These are phyloP conservation scores for Chondrostereum purpureum DNA, from an alignment of 1,284 basidiomycete species.

Conservation along the genomic window DNA sequence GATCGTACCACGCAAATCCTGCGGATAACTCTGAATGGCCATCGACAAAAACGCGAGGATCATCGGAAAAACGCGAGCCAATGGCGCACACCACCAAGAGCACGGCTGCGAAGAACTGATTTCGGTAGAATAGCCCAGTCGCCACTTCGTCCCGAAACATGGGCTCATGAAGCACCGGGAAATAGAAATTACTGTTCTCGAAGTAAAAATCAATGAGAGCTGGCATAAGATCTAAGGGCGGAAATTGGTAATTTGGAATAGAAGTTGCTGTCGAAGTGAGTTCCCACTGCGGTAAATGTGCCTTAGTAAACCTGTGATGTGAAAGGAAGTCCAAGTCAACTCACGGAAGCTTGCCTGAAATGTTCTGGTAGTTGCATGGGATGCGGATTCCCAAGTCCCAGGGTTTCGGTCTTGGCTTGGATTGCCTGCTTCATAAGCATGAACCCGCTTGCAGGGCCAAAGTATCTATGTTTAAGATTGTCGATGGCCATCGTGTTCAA, in stretches of 20 bases:
- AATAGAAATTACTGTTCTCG: neutral
- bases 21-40: neutral
- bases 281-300: neutral
- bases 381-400: too few species aligned
- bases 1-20: neutral
- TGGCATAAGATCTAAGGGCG: neutral
- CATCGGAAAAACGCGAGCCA: neutral
- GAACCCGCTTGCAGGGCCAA: too few species aligned
- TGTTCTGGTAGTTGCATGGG: too few species aligned
- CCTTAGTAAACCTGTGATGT: neutral
- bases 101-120: neutral
- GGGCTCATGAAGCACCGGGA: neutral
- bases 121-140: neutral
- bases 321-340: neutral
- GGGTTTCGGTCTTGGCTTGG: too few species aligned
- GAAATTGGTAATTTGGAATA: neutral
- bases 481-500: too few species aligned
- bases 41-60: conserved; percentile 2
- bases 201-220: neutral
- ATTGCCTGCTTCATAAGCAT: too few species aligned
- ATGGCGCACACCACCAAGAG: neutral
- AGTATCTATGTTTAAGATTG: too few species aligned
- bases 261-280: neutral
- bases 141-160: neutral
- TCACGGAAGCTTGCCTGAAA: neutral